phyloP scores from a whole-genome alignment of 257 asterid genomes.

The Solanum pennellii region DNA sequence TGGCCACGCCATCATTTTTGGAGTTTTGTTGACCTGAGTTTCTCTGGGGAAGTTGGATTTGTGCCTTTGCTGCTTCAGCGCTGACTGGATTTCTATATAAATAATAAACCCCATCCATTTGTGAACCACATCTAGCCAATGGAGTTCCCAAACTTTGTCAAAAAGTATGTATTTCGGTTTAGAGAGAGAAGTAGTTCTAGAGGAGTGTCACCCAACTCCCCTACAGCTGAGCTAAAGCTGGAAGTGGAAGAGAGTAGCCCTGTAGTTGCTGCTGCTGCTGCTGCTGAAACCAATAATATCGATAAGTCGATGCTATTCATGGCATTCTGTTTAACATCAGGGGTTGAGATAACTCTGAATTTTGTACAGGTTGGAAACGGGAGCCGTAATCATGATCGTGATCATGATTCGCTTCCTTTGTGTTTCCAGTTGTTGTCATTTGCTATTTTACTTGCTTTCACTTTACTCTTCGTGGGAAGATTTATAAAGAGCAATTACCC shows the following conservation, averaged over 20 bases:
- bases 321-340: background rate
- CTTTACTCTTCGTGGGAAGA: background rate
- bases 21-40: background rate
- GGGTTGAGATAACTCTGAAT: background rate
- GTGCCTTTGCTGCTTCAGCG: background rate
- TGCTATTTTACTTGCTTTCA: constrained; percentile 1
- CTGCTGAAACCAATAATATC: background rate
- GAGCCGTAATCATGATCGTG: background rate
- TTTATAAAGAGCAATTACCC: background rate
- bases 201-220: background rate
- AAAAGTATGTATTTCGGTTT: background rate
- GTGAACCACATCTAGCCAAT: background rate
- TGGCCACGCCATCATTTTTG: background rate
- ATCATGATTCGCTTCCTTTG: background rate
- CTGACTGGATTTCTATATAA: background rate
- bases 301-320: background rate
- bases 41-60: background rate
- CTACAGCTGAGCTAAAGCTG: background rate
- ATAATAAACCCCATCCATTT: no score
- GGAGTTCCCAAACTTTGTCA: background rate
- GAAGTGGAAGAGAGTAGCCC: background rate
- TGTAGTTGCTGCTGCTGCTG: background rate
- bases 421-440: background rate
- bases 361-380: background rate
- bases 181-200: background rate